These are phyloP conservation scores for Graphilbum sp. DNA, from an alignment of 2,329 filamentous ascomycete species.

Conservation along the genomic window DNA sequence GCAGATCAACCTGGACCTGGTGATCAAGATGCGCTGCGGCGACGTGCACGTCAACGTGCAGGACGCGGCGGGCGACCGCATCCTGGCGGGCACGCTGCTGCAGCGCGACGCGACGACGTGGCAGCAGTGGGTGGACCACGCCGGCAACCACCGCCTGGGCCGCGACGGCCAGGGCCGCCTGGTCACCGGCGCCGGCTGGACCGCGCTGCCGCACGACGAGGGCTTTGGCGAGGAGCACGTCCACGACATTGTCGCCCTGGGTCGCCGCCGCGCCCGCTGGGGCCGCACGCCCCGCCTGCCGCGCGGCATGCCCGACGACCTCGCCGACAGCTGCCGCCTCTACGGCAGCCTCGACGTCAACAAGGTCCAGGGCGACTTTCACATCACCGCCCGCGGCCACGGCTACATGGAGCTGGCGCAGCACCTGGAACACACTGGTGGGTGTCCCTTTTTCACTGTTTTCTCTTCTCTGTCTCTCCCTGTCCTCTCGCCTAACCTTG, in stretches of 20 bases:
- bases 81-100: constrained; percentile 63
- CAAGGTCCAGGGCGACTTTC: constrained; percentile 95
- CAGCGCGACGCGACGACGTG: constrained; percentile 65
- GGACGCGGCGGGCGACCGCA: constrained; percentile 83
- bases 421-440: constrained; percentile 71
- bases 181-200: constrained; percentile 41
- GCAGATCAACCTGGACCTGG: constrained; percentile 92
- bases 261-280: constrained; percentile 46
- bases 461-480: no score
- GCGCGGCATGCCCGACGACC: constrained; percentile 27
- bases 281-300: constrained; percentile 59
- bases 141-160: constrained; percentile 46
- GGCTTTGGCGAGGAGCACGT: constrained; percentile 70
- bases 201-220: constrained; percentile 38
- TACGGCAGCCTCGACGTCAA: constrained; percentile 85
- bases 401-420: constrained; percentile 71
- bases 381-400: constrained; percentile 88
- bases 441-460: constrained; percentile 20
- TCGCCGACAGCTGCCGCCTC: constrained; percentile 65
- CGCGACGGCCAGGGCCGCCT: constrained; percentile 36
- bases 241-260: constrained; percentile 70
- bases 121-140: constrained; percentile 61
- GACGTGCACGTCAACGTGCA: constrained; percentile 95
- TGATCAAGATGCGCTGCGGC: constrained; percentile 72
- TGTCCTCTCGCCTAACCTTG: no score